Base-by-base conservation (phyloP, 2,329 filamentous ascomycete genomes). In the Periconia sp. region DNA sequence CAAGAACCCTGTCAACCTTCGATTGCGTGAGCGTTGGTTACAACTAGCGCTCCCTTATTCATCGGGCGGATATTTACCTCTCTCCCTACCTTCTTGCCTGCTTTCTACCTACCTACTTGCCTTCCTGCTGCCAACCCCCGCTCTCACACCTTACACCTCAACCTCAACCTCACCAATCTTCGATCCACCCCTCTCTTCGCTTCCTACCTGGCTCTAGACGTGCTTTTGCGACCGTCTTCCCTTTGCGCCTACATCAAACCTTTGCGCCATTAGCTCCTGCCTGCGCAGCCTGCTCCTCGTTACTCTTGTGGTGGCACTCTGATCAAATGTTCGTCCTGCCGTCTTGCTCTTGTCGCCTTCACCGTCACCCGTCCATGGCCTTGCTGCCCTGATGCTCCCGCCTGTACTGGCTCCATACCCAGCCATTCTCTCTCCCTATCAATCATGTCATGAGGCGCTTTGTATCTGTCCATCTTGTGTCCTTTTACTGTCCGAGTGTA, bases 261-360 rank as follows among this genome's bases (percentile, higher is more conserved):
- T 58, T 56, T 62, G 61, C 65, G 63, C 66, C 58, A 58, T 61
- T 58, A 41, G 55, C 55, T 58, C 61, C 54, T 14, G 61, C 56
- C 30, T 60, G 59, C 61, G 59, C 62, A 56, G 33, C 33, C 33
- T 14, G 33, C 33, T 27, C 23, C 23, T 37, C 33, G 33, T 37
- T 37, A 37, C 33, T 37, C 33, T 37, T 37, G 33, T 37, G 33
- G 63, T 67, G 59, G 57, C 55, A 55, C 57, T 55, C 66, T 69
- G 63, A 66, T 64, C 63, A 72, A 72, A 73, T 72, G 70, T 73
- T 72, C 69, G 70, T 73, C 69, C 64, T 62, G 66, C 66, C 70
- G 70, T 64, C 57, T 66, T 73, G 68, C 65, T 69, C 63, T 58
- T 60, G 50, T 47, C 53, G 27, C 49, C 48, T 40, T 45, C 43